Base-by-base conservation (phyloP, 148 eudicot genomes). In the Amaranthus hypochondriacus region DNA sequence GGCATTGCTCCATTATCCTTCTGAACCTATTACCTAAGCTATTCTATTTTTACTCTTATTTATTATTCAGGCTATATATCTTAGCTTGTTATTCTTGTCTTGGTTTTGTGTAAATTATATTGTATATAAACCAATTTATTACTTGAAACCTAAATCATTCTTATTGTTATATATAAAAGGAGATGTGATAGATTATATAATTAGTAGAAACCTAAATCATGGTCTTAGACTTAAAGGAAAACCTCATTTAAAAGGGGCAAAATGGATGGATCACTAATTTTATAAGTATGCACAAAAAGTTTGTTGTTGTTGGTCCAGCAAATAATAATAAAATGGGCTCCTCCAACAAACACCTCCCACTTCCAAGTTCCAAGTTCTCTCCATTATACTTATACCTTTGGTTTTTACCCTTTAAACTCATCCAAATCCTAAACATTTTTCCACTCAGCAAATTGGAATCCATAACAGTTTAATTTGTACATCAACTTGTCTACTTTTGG, bases 71-170 rank as follows among this genome's bases (percentile, higher is more conserved):
- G 44, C 51, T 75, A 57, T 75, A 70, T 51, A 62, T 55, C 10
- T 62, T 69, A 70, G 48, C 48, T 56, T 79, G 61, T 48, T 10
- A 64, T 74, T 60, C 48, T 74, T 52, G 78, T 74, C 61, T 59
- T 66, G 13, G 6, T 70, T 65, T 48, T 65, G 62, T 80, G 83
- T 80, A 80, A 78, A 75, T 71, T 80, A 79, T 80, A 80, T 56
- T 28, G 39, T 28, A 28, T 28, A 28, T 28, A 28, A 28, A 28
- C 39, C 39, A 28, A 28, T 28, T 28, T 28, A 28, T 18, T 18
- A 18, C 18, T 18, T 18, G 18, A 18, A 18, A 18, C 18, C 18
- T 18, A 18, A 18, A 18, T 28, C 39, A 28, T 28, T 28, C 39
- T 28, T 28, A 28, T 28, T 28, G 1, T 28, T 28, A 28, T 28